Conservation (phyloP, 768 basidiomycete species). For the Lactarius quietus region DNA sequence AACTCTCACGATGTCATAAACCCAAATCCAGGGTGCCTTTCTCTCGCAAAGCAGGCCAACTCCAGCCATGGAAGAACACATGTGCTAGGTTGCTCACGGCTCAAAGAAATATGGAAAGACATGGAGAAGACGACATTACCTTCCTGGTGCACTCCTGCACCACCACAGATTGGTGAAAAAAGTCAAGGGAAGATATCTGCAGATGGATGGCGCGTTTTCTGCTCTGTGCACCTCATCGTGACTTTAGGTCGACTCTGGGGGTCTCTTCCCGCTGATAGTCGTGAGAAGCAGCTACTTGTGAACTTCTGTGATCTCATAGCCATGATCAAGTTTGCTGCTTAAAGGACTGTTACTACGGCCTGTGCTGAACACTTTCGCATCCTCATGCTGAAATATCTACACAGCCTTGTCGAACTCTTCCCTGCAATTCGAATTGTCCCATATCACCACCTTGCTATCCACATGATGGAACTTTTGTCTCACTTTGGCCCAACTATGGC, state of each 20-base stretch:
- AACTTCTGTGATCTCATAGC: background rate
- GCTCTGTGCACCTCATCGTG: conserved; percentile 8
- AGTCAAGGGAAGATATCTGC: conserved; percentile 29
- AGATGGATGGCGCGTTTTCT: conserved; percentile 27
- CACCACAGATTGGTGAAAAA: conserved; percentile 23
- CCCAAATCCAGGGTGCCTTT: background rate
- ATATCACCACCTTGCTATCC: conserved; percentile 40
- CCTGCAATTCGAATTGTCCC: conserved; percentile 13
- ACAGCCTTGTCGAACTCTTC: conserved; percentile 32
- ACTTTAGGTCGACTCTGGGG: background rate
- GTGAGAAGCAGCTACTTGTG: background rate
- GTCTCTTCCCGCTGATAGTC: background rate
- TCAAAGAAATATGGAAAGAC: background rate
- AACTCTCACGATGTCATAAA: background rate
- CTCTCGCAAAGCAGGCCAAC: background rate
- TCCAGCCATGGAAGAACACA: background rate
- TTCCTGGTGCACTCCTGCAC: conserved; percentile 28
- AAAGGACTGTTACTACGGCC: background rate
- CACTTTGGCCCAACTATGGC: conserved; percentile 37
- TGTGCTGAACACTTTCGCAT: background rate
- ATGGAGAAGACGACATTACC: conserved; percentile 27
- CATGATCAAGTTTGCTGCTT: background rate
- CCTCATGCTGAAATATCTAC: conserved; percentile 35
- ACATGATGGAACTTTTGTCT: conserved; percentile 33
- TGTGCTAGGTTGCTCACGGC: background rate